Evolutionary conservation across 2,329 filamentous ascomycete species (phyloP), one percentile per base, ranked within the genome.

Genomic region (Fusarium tanahbumbuense): DNA sequence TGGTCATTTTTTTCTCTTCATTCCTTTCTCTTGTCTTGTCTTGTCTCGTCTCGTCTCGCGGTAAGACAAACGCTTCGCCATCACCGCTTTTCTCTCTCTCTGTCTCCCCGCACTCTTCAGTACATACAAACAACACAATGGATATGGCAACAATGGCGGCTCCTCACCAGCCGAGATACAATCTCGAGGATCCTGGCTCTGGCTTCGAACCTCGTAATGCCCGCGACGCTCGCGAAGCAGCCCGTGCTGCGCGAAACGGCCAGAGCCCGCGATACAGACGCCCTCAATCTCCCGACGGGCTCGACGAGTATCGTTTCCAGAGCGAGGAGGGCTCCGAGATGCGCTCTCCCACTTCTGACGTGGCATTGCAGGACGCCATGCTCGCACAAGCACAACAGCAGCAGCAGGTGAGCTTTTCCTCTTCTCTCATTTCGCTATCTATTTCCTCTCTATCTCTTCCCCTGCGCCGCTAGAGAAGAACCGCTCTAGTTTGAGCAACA

Each of bases 281-380:
- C 28, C 59, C 66, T 12, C 74, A 73, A 48, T 76, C 74, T 7
- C 74, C 74, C 23, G 73, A 73, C 18, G 64, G 68, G 8, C 49
- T 69, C 28, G 74, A 76, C 48, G 74, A 76, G 11, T 74, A 72
- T 30, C 70, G 64, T 50, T 68, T 71, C 52, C 70, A 63, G 46
- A 70, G 67, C 12, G 62, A 66, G 45, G 74, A 76, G 40, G 49
- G 49, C 34, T 66, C 64, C 42, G 74, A 73, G 28, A 61, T 73
- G 56, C 74, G 70, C 53, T 72, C 73, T 15, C 74, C 73, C 20
- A 74, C 60, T 20, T 76, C 74, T 56, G 74, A 76, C 65, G 68
- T 75, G 67, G 74, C 72, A 16, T 59, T 76, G 67, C 73, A 76
- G 53, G 73, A 76, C 42, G 74, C 74, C 64, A 75, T 76, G 61